Evolutionary conservation across 2,329 filamentous ascomycete species (phyloP).

Genomic region (Parascedosporium putredinis): DNA sequence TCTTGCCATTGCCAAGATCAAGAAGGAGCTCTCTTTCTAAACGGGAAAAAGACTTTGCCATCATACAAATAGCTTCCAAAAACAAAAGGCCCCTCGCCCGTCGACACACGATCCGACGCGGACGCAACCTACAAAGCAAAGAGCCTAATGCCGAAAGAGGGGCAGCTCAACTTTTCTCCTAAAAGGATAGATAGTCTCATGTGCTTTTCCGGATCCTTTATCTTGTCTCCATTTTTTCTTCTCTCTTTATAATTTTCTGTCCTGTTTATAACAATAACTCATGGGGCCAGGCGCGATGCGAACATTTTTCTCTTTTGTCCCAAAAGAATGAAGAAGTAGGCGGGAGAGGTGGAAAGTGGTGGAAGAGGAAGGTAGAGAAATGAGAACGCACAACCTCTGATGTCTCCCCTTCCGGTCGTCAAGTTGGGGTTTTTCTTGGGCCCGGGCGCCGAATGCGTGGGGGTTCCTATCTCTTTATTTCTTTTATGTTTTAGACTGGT

Average conservation of each 20-base stretch:
- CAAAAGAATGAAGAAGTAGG: neutral
- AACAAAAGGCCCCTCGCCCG: too few species aligned
- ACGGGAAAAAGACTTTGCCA: too few species aligned
- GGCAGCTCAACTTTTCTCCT: neutral
- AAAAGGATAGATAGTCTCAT: neutral
- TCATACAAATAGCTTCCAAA: neutral
- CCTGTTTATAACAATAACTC: neutral
- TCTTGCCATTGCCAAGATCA: constrained; percentile 91
- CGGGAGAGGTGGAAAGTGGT: too few species aligned
- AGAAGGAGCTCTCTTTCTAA: constrained; percentile 80
- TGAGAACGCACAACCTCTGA: too few species aligned
- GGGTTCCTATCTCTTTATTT: too few species aligned
- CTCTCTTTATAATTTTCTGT: neutral
- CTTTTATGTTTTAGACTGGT: neutral
- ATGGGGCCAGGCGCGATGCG: constrained; percentile 1
- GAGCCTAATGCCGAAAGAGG: neutral
- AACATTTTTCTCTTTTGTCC: constrained; percentile 1
- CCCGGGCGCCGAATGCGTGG: too few species aligned
- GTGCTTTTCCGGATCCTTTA: neutral
- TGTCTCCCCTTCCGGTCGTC: too few species aligned
- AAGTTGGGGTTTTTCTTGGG: too few species aligned
- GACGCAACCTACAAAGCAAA: too few species aligned
- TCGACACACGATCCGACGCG: too few species aligned
- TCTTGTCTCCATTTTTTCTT: neutral
- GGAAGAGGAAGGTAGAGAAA: neutral